Evolutionary conservation across 1,284 basidiomycete genomes (phyloP).

Genomic region (Apiotrichum veenhuisii): DNA sequence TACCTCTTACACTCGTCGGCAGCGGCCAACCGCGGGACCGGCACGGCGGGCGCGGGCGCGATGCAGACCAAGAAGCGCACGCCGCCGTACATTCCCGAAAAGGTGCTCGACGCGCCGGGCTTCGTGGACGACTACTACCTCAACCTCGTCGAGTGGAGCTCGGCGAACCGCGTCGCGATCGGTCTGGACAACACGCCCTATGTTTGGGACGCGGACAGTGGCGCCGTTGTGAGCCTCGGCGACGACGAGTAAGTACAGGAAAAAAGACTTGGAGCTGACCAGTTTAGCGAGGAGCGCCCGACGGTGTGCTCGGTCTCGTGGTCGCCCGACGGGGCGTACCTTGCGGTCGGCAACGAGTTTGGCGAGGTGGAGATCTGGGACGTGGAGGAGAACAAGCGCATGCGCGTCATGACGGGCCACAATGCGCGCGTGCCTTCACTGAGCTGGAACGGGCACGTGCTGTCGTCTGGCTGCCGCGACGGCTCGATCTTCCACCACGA

Average conservation of each 20-base stretch:
- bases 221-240: slow-evolving; percentile 71
- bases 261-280: not conserved
- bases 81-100: slow-evolving; percentile 67
- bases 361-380: slow-evolving; percentile 98
- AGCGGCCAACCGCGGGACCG: slow-evolving; percentile 27
- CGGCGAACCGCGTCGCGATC: slow-evolving; percentile 79
- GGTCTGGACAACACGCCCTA: slow-evolving; percentile 78
- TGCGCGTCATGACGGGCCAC: slow-evolving; percentile 84
- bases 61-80: slow-evolving; percentile 29
- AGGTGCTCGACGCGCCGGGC: slow-evolving; percentile 90
- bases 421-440: slow-evolving; percentile 70
- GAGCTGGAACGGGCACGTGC: slow-evolving; percentile 78
- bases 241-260: slow-evolving; percentile 21
- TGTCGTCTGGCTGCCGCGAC: slow-evolving; percentile 83
- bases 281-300: slow-evolving; percentile 53
- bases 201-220: slow-evolving; percentile 90
- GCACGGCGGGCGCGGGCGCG: slow-evolving; percentile 17
- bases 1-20: slow-evolving; percentile 38
- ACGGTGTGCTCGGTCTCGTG: slow-evolving; percentile 76
- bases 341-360: slow-evolving; percentile 74
- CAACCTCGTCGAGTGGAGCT: slow-evolving; percentile 87
- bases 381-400: slow-evolving; percentile 69
- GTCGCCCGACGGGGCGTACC: slow-evolving; percentile 78
- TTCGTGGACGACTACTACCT: slow-evolving; percentile 97
- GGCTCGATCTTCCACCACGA: slow-evolving; percentile 94